Evolutionary conservation across 179 eudicot species (phyloP).

Genomic region (Carnegiea gigantea): DNA sequence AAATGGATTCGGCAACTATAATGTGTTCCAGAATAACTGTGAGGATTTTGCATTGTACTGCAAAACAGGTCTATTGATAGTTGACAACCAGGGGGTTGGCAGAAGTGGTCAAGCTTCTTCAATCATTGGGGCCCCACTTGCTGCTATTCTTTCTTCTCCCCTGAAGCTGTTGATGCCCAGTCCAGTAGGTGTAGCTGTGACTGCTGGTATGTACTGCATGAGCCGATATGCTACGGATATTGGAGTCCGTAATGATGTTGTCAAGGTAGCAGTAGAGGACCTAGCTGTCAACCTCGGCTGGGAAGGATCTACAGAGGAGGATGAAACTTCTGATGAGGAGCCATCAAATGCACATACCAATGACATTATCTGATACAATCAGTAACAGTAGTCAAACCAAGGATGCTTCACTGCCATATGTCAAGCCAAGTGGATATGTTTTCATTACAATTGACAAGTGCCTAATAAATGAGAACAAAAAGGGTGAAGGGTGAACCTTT

Average conservation of each 20-base stretch:
- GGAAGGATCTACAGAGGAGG: slow-evolving; percentile 31
- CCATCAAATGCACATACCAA: slow-evolving; percentile 21
- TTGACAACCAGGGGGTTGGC: slow-evolving; percentile 75
- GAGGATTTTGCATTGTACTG: slow-evolving; percentile 97
- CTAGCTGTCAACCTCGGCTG: slow-evolving; percentile 46
- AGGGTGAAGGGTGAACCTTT: slow-evolving; percentile 11
- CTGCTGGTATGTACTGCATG: slow-evolving; percentile 96
- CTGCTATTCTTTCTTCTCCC: slow-evolving; percentile 92
- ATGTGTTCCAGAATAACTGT: slow-evolving; percentile 88
- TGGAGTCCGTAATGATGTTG: slow-evolving; percentile 87
- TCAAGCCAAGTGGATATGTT: slow-evolving; percentile 21
- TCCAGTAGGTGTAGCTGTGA: slow-evolving; percentile 84
- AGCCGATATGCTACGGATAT: slow-evolving; percentile 95
- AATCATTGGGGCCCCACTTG: slow-evolving; percentile 86
- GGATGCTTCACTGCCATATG: background rate
- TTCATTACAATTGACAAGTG: slow-evolving; percentile 12
- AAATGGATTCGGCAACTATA: slow-evolving; percentile 91
- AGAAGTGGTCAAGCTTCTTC: slow-evolving; percentile 98
- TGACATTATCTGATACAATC: slow-evolving; percentile 19
- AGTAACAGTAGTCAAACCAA: background rate
- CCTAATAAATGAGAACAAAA: background rate
- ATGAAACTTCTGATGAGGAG: slow-evolving; percentile 25
- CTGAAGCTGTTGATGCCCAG: slow-evolving; percentile 76
- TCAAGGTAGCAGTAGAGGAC: slow-evolving; percentile 89
- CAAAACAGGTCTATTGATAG: slow-evolving; percentile 76